Evolutionary conservation across 768 basidiomycete genomes (phyloP).

Genomic region (Pluteus cervinus): DNA sequence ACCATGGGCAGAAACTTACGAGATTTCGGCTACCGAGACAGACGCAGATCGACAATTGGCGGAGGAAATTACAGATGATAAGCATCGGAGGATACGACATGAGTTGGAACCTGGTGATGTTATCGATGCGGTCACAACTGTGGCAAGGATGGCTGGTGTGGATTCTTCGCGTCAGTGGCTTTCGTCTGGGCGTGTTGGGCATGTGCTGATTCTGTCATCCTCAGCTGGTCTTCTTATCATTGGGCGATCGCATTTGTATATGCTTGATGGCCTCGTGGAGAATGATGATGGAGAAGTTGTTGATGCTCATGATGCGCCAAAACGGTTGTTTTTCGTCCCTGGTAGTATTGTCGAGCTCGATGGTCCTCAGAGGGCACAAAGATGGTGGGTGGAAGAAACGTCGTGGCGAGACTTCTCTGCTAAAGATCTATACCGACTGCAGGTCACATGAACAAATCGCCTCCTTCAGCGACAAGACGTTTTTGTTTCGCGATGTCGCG

Average conservation of each 20-base stretch:
- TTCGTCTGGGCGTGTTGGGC: background rate
- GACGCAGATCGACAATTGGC: slow-evolving; percentile 60
- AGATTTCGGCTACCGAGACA: slow-evolving; percentile 55
- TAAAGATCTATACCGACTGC: slow-evolving; percentile 4
- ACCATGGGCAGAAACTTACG: slow-evolving; percentile 70
- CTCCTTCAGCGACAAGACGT: slow-evolving; percentile 74
- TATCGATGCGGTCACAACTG: slow-evolving; percentile 81
- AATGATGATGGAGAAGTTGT: slow-evolving; percentile 85
- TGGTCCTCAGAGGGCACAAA: slow-evolving; percentile 71
- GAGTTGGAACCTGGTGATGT: slow-evolving; percentile 87
- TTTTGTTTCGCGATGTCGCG: slow-evolving; percentile 90
- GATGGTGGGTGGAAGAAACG: slow-evolving; percentile 53
- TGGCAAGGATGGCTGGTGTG: slow-evolving; percentile 83
- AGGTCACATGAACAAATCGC: slow-evolving; percentile 80
- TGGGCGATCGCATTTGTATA: slow-evolving; percentile 80
- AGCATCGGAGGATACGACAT: slow-evolving; percentile 80
- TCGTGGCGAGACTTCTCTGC: background rate
- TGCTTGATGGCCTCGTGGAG: slow-evolving; percentile 86
- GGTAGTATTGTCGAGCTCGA: slow-evolving; percentile 79
- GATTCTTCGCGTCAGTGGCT: slow-evolving; percentile 80
- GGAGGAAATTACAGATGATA: slow-evolving; percentile 84
- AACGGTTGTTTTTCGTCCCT: slow-evolving; percentile 75
- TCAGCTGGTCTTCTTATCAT: slow-evolving; percentile 84
- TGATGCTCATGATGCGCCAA: slow-evolving; percentile 80
- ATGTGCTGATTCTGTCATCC: background rate